Conservation (phyloP, 306 rosid species). For the Crataegus laevigata region DNA sequence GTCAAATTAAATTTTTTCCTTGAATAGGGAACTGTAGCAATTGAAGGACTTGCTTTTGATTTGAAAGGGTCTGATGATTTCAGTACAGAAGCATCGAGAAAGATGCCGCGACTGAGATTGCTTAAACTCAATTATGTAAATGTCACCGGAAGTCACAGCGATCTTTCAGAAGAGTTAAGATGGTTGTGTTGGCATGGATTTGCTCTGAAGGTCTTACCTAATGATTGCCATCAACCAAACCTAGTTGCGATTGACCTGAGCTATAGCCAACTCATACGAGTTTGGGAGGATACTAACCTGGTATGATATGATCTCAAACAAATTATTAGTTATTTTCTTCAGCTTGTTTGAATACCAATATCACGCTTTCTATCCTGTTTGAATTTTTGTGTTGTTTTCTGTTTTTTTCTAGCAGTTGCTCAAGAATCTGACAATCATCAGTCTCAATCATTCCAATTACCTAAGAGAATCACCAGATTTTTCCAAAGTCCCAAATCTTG, state of each 20-base stretch:
- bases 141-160: conserved; percentile 2
- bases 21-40: neutral
- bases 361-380: no score
- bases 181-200: neutral
- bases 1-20: neutral
- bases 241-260: conserved; percentile 25
- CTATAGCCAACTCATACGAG: conserved; percentile 10
- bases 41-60: conserved; percentile 3
- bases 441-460: no score
- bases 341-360: neutral
- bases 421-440: no score
- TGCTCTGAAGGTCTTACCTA: neutral
- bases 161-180: conserved; percentile 14
- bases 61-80: neutral
- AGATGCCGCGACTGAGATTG: conserved; percentile 28
- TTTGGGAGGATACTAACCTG: conserved; percentile 24
- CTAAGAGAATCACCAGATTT: no score
- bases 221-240: neutral
- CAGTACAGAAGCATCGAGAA: conserved; percentile 4
- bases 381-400: no score
- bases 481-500: no score
- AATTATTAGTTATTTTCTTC: neutral
- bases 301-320: conserved; percentile 1
- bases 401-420: no score
- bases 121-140: conserved; percentile 25